Conservation (phyloP, 805 yeast species). For the Debaryomyces hansenii region DNA sequence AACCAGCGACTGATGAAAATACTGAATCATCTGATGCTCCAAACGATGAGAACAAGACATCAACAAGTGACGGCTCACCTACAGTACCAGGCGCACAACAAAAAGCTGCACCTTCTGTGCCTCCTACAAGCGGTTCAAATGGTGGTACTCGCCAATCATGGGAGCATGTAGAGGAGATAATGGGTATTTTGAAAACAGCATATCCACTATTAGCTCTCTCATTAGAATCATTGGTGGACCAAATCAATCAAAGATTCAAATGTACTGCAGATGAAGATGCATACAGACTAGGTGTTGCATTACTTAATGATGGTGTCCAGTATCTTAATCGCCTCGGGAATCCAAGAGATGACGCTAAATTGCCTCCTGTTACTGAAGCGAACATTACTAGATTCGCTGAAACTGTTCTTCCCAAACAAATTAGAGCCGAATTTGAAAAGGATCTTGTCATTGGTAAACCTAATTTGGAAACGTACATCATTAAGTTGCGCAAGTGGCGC, state of each 20-base stretch:
- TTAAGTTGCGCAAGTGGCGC: conserved; percentile 86
- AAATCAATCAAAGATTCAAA: conserved; percentile 89
- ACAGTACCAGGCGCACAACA: background rate
- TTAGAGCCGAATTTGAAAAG: conserved; percentile 84
- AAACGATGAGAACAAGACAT: background rate
- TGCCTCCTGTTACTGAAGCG: conserved; percentile 90
- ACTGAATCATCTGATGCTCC: conserved; percentile 4
- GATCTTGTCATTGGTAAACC: conserved; percentile 90
- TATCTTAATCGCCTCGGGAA: conserved; percentile 81
- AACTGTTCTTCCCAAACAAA: conserved; percentile 84
- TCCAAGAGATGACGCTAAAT: conserved; percentile 82
- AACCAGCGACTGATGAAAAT: background rate
- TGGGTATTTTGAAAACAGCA: conserved; percentile 94
- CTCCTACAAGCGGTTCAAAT: background rate
- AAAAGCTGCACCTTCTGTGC: background rate
- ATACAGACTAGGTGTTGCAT: conserved; percentile 86
- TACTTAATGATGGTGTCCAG: conserved; percentile 90
- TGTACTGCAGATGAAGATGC: conserved; percentile 95
- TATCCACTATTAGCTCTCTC: conserved; percentile 92
- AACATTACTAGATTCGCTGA: conserved; percentile 89
- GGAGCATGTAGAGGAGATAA: conserved; percentile 89
- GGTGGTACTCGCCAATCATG: conserved; percentile 65
- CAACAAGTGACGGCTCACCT: conserved; percentile 3
- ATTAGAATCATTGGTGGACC: conserved; percentile 92
- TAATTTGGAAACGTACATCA: conserved; percentile 81